Percentiles rank a stretch among this genome's conserved stretches.
Evolutionary conservation across 768 basidiomycete species (phyloP).

Genomic region (Inosperma sp.): DNA sequence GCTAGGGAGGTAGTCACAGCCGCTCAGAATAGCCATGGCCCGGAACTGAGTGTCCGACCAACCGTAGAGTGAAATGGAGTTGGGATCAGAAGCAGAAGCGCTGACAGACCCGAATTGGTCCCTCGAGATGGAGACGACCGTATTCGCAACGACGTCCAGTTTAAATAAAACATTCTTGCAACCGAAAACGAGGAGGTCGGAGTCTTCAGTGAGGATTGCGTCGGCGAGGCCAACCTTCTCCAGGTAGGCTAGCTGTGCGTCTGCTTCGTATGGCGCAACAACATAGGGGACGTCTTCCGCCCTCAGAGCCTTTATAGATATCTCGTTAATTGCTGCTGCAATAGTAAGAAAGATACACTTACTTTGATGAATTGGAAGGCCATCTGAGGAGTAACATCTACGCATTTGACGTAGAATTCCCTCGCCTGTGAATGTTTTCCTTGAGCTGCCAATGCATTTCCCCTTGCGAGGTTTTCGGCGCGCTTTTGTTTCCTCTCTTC

Average conservation of each 20-base stretch:
- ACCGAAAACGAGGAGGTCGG: slow-evolving; percentile 96
- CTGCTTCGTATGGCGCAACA: slow-evolving; percentile 98
- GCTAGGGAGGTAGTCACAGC: slow-evolving; percentile 89
- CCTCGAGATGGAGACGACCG: slow-evolving; percentile 64
- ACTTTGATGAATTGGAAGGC: slow-evolving; percentile 97
- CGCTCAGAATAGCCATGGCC: slow-evolving; percentile 88
- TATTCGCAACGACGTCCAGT: slow-evolving; percentile 63
- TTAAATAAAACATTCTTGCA: slow-evolving; percentile 92
- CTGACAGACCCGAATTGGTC: slow-evolving; percentile 61
- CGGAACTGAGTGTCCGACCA: slow-evolving; percentile 92
- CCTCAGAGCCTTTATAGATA: slow-evolving; percentile 60
- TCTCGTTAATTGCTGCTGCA: not conserved
- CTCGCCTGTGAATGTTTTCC: slow-evolving; percentile 79
- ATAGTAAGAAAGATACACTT: slow-evolving; percentile 12
- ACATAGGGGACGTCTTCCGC: slow-evolving; percentile 80
- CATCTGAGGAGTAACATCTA: slow-evolving; percentile 97
- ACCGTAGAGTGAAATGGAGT: slow-evolving; percentile 72
- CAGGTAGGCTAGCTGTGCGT: slow-evolving; percentile 92
- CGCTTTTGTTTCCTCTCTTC: slow-evolving; percentile 69
- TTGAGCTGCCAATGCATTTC: slow-evolving; percentile 66
- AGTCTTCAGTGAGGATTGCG: slow-evolving; percentile 95
- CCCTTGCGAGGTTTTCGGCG: slow-evolving; percentile 71
- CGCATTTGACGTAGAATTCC: slow-evolving; percentile 82
- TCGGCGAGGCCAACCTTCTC: slow-evolving; percentile 79
- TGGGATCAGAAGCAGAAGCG: slow-evolving; percentile 40